Percentiles rank a stretch among this genome's conserved stretches.
phyloP scores from a whole-genome alignment of 768 basidiomycete genomes.

The Kwoniella heveanensis region DNA sequence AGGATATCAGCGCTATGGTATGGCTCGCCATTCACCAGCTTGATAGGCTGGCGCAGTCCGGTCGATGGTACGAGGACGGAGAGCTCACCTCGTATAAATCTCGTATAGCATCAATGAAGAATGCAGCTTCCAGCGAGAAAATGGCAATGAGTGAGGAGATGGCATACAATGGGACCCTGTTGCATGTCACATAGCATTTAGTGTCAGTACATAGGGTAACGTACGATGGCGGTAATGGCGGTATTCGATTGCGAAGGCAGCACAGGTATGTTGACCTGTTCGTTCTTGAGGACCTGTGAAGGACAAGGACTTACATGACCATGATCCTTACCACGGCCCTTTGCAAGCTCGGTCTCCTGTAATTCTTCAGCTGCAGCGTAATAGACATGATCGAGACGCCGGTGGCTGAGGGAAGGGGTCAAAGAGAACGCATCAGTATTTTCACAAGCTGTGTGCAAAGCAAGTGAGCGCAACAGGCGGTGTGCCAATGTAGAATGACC shows the following conservation, averaged over 20 bases:
- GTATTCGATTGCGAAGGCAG: no score
- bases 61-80: neutral
- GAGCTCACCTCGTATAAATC: slow-evolving; percentile 88
- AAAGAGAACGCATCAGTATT: neutral
- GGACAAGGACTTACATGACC: slow-evolving; percentile 66
- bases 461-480: no score
- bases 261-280: no score
- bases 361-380: slow-evolving; percentile 55
- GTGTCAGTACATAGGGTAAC: neutral
- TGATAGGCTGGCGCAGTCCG: neutral
- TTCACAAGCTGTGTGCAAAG: no score
- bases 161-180: slow-evolving; percentile 74
- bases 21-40: no score
- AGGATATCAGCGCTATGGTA: neutral
- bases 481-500: no score
- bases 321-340: slow-evolving; percentile 94
- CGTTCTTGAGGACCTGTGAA: no score
- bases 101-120: slow-evolving; percentile 90
- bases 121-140: slow-evolving; percentile 90
- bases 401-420: slow-evolving; percentile 35
- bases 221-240: no score
- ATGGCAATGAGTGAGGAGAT: slow-evolving; percentile 88
- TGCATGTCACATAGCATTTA: neutral
- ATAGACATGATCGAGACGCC: slow-evolving; percentile 55
- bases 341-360: slow-evolving; percentile 55